Evolutionary conservation across 163 green algal species (phyloP).

Genomic region (Scenedesmus sp.): DNA sequence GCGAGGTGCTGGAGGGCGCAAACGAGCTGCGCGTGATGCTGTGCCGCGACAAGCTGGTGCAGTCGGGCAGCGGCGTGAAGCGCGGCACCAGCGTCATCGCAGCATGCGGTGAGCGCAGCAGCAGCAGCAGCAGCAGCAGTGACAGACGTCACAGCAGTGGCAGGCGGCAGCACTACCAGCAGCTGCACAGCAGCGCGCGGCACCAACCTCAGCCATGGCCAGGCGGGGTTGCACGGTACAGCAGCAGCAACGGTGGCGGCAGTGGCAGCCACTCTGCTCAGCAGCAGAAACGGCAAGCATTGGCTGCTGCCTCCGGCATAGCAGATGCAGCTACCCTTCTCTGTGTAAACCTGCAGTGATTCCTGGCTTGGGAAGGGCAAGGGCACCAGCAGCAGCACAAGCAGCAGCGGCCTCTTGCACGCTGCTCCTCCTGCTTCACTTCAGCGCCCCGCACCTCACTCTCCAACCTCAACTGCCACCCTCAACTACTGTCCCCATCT

Average conservation of each 20-base stretch:
- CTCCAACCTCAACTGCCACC: background rate
- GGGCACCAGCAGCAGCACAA: background rate
- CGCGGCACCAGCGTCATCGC: constrained; percentile 77
- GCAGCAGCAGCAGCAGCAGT: background rate
- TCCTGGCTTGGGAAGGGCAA: background rate
- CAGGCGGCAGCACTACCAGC: constrained; percentile 24
- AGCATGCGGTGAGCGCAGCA: constrained; percentile 73
- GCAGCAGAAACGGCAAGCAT: no score
- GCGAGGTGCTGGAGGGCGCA: constrained; percentile 83
- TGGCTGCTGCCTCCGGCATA: background rate
- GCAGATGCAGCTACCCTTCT: background rate
- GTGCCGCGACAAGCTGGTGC: constrained; percentile 80
- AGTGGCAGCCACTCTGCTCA: no score
- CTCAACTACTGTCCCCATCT: background rate
- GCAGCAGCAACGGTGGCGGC: background rate
- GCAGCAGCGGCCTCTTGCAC: background rate
- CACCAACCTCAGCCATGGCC: background rate
- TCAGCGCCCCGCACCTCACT: no score
- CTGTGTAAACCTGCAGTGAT: no score
- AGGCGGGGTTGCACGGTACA: background rate
- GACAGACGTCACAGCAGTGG: background rate
- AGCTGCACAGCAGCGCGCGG: background rate
- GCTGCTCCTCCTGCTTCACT: no score
- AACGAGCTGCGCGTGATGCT: constrained; percentile 92
- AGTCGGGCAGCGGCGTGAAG: constrained; percentile 55